phyloP scores from a whole-genome alignment of 768 basidiomycete species.

The Sporobolomyces phaffii region DNA sequence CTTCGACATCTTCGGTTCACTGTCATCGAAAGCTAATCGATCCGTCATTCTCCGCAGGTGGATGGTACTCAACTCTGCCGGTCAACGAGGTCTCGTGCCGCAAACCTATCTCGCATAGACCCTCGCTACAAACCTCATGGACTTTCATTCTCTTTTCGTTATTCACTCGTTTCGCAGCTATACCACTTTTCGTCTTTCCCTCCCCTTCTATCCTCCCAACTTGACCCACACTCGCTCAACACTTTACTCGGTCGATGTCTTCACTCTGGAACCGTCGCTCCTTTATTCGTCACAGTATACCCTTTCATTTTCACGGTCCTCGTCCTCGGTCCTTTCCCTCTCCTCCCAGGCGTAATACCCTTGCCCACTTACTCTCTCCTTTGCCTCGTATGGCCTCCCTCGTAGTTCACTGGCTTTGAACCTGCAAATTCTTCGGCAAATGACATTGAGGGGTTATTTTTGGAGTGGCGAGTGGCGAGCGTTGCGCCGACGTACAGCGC shows the following conservation, averaged over 20 bases:
- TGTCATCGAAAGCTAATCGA: too few species aligned
- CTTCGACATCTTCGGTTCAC: too few species aligned
- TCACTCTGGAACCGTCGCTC: background rate
- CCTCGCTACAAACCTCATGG: background rate
- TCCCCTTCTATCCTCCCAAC: background rate
- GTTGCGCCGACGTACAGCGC: too few species aligned
- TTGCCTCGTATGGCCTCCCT: background rate
- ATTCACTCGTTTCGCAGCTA: background rate
- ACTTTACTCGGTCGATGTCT: background rate
- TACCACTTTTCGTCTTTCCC: background rate
- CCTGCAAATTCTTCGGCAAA: background rate
- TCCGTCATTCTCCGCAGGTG: too few species aligned
- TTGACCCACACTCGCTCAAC: constrained; percentile 3
- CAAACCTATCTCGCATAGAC: constrained; percentile 17
- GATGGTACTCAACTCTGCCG: constrained; percentile 21
- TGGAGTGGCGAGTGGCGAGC: too few species aligned
- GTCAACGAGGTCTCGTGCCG: constrained; percentile 26
- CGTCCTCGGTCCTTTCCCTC: background rate
- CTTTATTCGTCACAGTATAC: background rate
- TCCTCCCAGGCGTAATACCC: background rate
- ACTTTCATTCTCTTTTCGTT: background rate
- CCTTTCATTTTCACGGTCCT: background rate
- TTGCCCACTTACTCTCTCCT: background rate
- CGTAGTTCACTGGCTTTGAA: constrained; percentile 6
- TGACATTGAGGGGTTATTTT: too few species aligned